These are phyloP conservation scores for Cryomyces minteri DNA, from an alignment of 495 filamentous ascomycete species.

Conservation along the genomic window DNA sequence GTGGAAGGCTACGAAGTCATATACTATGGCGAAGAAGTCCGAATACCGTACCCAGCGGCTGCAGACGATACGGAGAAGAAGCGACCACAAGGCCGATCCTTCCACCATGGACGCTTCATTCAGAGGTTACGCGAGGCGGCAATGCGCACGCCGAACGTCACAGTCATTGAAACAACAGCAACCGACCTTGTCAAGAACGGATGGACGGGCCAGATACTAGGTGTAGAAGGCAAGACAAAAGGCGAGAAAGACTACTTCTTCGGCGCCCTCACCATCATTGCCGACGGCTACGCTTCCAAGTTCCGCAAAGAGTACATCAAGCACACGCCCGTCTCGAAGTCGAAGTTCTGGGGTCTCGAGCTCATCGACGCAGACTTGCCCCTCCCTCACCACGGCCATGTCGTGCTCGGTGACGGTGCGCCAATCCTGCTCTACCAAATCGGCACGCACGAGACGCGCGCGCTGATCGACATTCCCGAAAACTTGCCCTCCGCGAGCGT, in stretches of 20 bases:
- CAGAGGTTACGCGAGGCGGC: slow-evolving; percentile 18
- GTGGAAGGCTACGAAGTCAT: slow-evolving; percentile 76
- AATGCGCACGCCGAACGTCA: slow-evolving; percentile 23
- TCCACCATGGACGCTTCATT: slow-evolving; percentile 28
- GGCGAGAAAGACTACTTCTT: slow-evolving; percentile 56
- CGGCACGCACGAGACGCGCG: slow-evolving; percentile 81
- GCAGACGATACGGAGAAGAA: slow-evolving; percentile 6
- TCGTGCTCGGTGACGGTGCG: slow-evolving; percentile 59
- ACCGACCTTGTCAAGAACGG: slow-evolving; percentile 25
- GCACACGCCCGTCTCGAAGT: slow-evolving; percentile 48
- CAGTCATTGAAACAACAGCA: slow-evolving; percentile 29
- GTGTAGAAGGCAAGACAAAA: slow-evolving; percentile 49
- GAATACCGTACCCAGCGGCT: slow-evolving; percentile 46
- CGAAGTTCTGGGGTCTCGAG: slow-evolving; percentile 84
- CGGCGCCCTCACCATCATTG: slow-evolving; percentile 67
- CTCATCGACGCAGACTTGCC: slow-evolving; percentile 74
- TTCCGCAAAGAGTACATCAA: slow-evolving; percentile 69
- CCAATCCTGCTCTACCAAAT: slow-evolving; percentile 95
- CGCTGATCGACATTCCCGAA: slow-evolving; percentile 78
- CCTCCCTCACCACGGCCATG: slow-evolving; percentile 57
- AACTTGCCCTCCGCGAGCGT: slow-evolving; percentile 50
- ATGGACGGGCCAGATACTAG: slow-evolving; percentile 35
- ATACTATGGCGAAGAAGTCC: slow-evolving; percentile 62
- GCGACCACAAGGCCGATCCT: slow-evolving; percentile 22
- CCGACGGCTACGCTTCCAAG: slow-evolving; percentile 85